Evolutionary conservation across 768 basidiomycete species (phyloP).

Genomic region (Phylloporus scabripes): DNA sequence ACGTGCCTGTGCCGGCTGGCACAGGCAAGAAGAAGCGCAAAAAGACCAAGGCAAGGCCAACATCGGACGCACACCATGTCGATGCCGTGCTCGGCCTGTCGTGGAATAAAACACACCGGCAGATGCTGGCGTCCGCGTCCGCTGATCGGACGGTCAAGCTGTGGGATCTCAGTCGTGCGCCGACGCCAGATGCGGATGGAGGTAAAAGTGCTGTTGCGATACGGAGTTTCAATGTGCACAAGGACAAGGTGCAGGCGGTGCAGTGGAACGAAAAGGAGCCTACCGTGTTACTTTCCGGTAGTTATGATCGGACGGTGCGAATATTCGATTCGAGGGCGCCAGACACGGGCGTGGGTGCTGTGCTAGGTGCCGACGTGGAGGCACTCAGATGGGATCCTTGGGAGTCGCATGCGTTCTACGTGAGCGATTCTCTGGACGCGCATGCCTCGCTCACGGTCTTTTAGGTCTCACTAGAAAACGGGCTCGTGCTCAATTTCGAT

Average conservation of each 20-base stretch:
- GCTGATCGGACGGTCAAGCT: slow-evolving; percentile 96
- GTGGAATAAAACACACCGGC: slow-evolving; percentile 89
- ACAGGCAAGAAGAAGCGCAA: slow-evolving; percentile 97
- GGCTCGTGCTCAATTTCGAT: slow-evolving; percentile 89
- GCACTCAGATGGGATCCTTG: slow-evolving; percentile 94
- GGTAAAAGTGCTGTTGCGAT: slow-evolving; percentile 53
- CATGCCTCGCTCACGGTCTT: not conserved
- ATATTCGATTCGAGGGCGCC: slow-evolving; percentile 90
- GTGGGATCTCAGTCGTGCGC: slow-evolving; percentile 85
- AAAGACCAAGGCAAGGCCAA: slow-evolving; percentile 63
- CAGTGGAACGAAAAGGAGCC: slow-evolving; percentile 92
- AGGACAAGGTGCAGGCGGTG: slow-evolving; percentile 93
- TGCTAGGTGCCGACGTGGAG: slow-evolving; percentile 90
- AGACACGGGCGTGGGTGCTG: slow-evolving; percentile 74
- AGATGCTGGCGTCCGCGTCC: slow-evolving; percentile 84
- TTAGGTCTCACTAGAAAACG: slow-evolving; percentile 93
- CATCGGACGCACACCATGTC: slow-evolving; percentile 72
- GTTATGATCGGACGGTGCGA: slow-evolving; percentile 92
- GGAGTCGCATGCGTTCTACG: slow-evolving; percentile 84
- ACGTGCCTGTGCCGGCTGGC: slow-evolving; percentile 73
- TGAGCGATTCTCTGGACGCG: slow-evolving; percentile 34
- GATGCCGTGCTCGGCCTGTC: slow-evolving; percentile 90
- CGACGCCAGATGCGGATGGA: slow-evolving; percentile 44
- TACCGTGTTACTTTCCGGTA: slow-evolving; percentile 85
- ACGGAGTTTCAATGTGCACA: slow-evolving; percentile 79